phyloP scores from a whole-genome alignment of 176 grass and related monocot species.

The Oryza punctata region DNA sequence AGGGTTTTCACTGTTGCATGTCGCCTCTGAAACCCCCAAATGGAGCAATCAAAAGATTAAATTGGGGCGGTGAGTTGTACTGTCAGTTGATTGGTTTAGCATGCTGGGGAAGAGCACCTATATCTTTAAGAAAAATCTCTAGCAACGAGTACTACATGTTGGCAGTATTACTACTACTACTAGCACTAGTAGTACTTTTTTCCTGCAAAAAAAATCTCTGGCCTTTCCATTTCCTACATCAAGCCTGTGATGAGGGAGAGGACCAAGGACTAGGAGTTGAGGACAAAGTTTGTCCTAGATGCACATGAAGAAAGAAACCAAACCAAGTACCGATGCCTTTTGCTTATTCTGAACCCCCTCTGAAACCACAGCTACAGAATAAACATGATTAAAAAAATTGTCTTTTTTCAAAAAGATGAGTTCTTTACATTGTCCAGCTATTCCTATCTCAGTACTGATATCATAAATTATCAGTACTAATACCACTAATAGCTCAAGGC shows the following conservation, averaged over 20 bases:
- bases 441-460: not conserved
- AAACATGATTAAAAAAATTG: not conserved
- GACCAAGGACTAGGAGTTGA: slow-evolving; percentile 19
- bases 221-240: not conserved
- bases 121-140: slow-evolving; percentile 14
- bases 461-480: not conserved
- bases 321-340: not conserved
- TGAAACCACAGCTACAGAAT: slow-evolving; percentile 1
- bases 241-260: not conserved
- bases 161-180: not conserved
- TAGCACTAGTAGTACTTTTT: not conserved
- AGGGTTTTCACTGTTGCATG: not conserved
- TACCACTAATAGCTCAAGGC: not conserved
- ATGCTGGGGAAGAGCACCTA: not conserved
- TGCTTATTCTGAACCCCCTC: not conserved
- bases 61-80: not conserved
- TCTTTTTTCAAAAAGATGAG: not conserved
- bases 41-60: slow-evolving; percentile 10
- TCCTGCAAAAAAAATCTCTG: slow-evolving; percentile 3
- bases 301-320: not conserved
- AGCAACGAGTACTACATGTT: slow-evolving; percentile 19
- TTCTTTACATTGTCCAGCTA: not conserved
- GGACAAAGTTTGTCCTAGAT: not conserved
- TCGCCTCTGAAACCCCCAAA: slow-evolving; percentile 5
- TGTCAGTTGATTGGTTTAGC: not conserved